A percentile compares a stretch with the other conserved stretches of the same genome.
Evolutionary conservation across 2,329 filamentous ascomycete genomes (phyloP).

Genomic region (Ascosphaera acerosa): DNA sequence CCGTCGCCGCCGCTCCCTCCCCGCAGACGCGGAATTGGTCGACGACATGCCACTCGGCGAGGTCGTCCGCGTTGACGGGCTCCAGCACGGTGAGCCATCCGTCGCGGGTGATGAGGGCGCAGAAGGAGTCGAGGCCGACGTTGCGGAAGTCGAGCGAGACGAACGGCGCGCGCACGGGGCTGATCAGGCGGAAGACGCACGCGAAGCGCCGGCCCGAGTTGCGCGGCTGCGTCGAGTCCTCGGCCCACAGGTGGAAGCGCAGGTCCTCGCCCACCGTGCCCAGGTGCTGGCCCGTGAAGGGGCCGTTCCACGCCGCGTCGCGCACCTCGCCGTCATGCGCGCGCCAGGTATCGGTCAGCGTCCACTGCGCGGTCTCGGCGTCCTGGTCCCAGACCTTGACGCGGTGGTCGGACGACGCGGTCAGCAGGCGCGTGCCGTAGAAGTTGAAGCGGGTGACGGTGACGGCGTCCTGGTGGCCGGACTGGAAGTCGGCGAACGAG

Average conservation of each 20-base stretch:
- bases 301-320: constrained; percentile 84
- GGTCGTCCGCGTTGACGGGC: constrained; percentile 58
- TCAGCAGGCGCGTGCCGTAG: constrained; percentile 77
- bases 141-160: constrained; percentile 70
- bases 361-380: constrained; percentile 45
- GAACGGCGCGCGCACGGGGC: constrained; percentile 42
- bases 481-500: constrained; percentile 19
- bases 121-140: constrained; percentile 57
- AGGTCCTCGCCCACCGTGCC: constrained; percentile 77
- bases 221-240: constrained; percentile 57
- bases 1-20: constrained; percentile 32
- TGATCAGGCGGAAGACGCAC: constrained; percentile 33
- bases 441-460: constrained; percentile 74
- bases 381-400: constrained; percentile 64
- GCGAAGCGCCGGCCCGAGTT: constrained; percentile 58
- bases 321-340: constrained; percentile 78
- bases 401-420: constrained; percentile 74
- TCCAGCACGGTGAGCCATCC: constrained; percentile 60
- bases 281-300: constrained; percentile 67
- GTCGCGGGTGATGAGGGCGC: constrained; percentile 63
- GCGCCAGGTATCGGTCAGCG: constrained; percentile 62
- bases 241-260: constrained; percentile 75
- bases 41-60: constrained; percentile 48
- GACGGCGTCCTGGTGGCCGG: constrained; percentile 36
- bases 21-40: constrained; percentile 53